Evolutionary conservation across 2,329 filamentous ascomycete genomes (phyloP).

Genomic region (Phialophora expanda): DNA sequence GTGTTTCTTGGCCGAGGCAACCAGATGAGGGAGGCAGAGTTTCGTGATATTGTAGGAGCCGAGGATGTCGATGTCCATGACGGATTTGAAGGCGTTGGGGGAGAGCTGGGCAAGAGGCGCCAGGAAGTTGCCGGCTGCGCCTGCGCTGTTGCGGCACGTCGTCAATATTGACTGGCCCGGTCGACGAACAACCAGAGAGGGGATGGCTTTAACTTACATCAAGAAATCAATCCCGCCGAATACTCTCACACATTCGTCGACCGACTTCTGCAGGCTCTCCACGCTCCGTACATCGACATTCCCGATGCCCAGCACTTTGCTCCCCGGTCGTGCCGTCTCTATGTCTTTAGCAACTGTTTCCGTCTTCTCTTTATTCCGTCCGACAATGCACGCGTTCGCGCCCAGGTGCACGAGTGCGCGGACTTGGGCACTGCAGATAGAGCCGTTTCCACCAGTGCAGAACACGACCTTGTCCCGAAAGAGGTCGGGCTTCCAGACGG

Average conservation of each 20-base stretch:
- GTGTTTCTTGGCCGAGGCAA: constrained; percentile 71
- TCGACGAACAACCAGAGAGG: background rate
- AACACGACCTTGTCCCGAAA: constrained; percentile 91
- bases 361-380: constrained; percentile 87
- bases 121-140: constrained; percentile 94
- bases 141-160: constrained; percentile 64
- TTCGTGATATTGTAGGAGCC: constrained; percentile 96
- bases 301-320: constrained; percentile 86
- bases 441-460: constrained; percentile 91
- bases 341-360: constrained; percentile 80
- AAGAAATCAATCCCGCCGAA: constrained; percentile 89
- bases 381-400: constrained; percentile 91
- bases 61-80: constrained; percentile 94
- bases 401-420: constrained; percentile 88
- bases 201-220: constrained; percentile 64
- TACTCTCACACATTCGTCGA: constrained; percentile 78
- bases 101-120: constrained; percentile 81
- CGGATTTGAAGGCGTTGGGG: constrained; percentile 88
- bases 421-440: constrained; percentile 93
- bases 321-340: constrained; percentile 74
- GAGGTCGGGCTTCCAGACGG: constrained; percentile 84
- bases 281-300: constrained; percentile 74
- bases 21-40: constrained; percentile 81
- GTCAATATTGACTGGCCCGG: constrained; percentile 1
- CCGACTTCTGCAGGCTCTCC: constrained; percentile 72